Evolutionary conservation across 352 stramenopile genomes (phyloP), one percentile per base, ranked within the genome.

Genomic region (Saprolegnia parasitica): DNA sequence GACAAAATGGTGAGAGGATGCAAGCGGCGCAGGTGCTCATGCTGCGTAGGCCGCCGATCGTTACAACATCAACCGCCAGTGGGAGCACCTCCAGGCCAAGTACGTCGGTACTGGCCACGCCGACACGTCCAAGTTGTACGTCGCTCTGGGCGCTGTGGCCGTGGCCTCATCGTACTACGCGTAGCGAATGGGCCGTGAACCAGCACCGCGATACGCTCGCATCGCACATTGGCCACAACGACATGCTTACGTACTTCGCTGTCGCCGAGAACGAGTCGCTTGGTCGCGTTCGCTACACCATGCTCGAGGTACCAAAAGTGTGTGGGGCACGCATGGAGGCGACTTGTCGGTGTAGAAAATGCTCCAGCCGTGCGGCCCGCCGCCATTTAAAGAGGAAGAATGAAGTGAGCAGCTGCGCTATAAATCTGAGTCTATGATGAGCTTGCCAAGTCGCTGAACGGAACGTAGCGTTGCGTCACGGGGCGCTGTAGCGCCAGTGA

Each of bases 121-220:
- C 18, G 96, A 99, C 74, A 98, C 96, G 63, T 98, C 90, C 67
- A 99, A 98, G 87, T 98, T 98, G 88, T 97, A 80, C 74, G 87
- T 85, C 16, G 18, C 64, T 20, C 56, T 37, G 4, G 4, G 21
- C 50, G 26, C 13, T 21, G 11, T 20, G 9, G 21, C 1, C 64
- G 2, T 35, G 47, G 26, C 47, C 24, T 47, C 23, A 56, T 26
- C 18, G 15, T 63, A 24, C 24, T 65, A 29, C 6, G 5, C 47
- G 40, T 73, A 96, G 91, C 77, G 96, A 99, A 78, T 99, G 95
- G 95, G 83, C 96, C 0, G 96, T 97, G 21, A 99, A 99, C 80
- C 96, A 99, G 81, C 97, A 99, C 77, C 93, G 97, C 15, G 97
- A 99, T 79, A 98, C 96, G 9, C 81, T 98, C 42, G 96, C 97